Evolutionary conservation across 2,329 filamentous ascomycete species (phyloP), one percentile per base, ranked within the genome.

Genomic region (Aspergillus transmontanensis): DNA sequence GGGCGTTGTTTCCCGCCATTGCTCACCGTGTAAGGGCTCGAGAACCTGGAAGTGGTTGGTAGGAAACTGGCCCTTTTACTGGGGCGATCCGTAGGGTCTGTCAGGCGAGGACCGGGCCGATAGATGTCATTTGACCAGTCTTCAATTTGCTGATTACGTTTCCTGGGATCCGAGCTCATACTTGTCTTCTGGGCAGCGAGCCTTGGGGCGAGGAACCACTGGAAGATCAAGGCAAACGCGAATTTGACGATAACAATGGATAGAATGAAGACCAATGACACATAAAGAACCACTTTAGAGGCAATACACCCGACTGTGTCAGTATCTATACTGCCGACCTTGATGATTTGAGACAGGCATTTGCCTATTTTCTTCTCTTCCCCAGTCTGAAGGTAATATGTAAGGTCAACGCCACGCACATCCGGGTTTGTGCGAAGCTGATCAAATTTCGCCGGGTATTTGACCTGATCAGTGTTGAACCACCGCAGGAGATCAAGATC

Each of bases 51-150:
- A 0, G 94, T 98, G 0, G 92, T 96, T 0, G 95, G 95, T 64
- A 99, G 82, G 80, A 99, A 96, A 36, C 92, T 97, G 66, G 84
- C 86, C 68, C 94, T 90, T 82, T 94, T 97, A 85, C 86, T 93
- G 60, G 82, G 84, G 58, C 91, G 86, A 67, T 94, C 93, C 16
- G 85, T 86, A 48, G 90, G 82, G 71, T 97, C 95, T 4, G 90
- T 86, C 67, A 97, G 84, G 68, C 93, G 91, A 60, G 90, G 89
- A 28, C 93, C 93, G 4, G 94, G 91, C 50, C 93, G 91, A 78
- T 99, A 98, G 71, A 99, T 99, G 74, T 99, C 95, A 68, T 98
- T 92, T 16, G 90, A 90, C 95, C 95, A 99, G 72, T 97, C 94
- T 78, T 99, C 95, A 68, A 99, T 99, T 80, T 98, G 93, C 70